Evolutionary conservation across 257 asterid species (phyloP).

Genomic region (Petunia axillaris): DNA sequence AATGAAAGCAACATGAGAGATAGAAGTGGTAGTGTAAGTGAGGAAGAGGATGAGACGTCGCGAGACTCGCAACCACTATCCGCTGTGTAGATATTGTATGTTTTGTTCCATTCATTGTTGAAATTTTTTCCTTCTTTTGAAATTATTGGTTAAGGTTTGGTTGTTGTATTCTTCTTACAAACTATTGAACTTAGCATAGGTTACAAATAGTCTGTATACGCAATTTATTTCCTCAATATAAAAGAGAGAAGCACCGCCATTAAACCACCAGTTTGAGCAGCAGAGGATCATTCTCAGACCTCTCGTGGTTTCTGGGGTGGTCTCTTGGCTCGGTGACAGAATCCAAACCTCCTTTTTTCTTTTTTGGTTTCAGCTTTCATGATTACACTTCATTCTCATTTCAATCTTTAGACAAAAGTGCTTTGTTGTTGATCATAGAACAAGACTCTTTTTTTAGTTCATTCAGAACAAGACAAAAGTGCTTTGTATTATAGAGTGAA

Average conservation of each 20-base stretch:
- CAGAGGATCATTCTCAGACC: no score
- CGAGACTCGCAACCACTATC: conserved; percentile 24
- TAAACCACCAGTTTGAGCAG: background rate
- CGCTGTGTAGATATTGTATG: conserved; percentile 41
- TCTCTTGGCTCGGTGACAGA: conserved; percentile 4
- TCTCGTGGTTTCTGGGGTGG: background rate
- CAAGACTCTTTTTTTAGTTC: background rate
- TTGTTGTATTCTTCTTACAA: conserved; percentile 10
- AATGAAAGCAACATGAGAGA: conserved; percentile 27
- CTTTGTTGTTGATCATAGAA: background rate
- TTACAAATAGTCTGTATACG: background rate
- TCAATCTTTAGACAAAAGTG: no score
- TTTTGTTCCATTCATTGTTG: background rate
- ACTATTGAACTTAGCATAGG: background rate
- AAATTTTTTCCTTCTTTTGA: background rate
- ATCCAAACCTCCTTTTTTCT: background rate
- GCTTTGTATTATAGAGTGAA: conserved; percentile 54
- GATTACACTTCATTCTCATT: no score
- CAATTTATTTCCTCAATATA: background rate
- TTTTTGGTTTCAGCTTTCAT: background rate
- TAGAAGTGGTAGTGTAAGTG: conserved; percentile 32
- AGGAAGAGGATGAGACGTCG: conserved; percentile 26
- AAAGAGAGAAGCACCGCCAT: background rate
- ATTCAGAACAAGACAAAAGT: background rate
- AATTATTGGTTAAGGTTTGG: background rate